These are phyloP conservation scores for Mucuna pruriens DNA, from an alignment of 306 rosid species.

Conservation along the genomic window DNA sequence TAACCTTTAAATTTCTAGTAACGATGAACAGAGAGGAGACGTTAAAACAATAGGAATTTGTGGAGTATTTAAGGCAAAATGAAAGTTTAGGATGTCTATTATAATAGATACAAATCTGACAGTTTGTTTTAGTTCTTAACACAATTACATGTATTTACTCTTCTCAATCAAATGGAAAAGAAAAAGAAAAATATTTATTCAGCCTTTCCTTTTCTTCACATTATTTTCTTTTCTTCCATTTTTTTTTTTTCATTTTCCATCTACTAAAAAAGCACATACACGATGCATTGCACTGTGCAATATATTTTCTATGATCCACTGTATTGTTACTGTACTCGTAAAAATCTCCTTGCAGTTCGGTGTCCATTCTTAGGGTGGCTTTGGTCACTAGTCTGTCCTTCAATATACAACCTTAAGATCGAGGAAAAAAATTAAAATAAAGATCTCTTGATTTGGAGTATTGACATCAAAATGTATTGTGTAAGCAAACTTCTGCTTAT, in stretches of 20 bases:
- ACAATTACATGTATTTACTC: not conserved
- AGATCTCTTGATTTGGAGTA: not conserved
- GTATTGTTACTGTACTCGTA: not conserved
- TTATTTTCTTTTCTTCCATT: not conserved
- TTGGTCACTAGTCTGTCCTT: too few species aligned
- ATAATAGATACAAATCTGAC: not conserved
- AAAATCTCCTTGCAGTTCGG: too few species aligned
- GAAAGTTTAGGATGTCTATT: not conserved
- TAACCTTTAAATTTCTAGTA: not conserved
- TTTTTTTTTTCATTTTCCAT: not conserved
- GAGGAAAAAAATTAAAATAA: not conserved
- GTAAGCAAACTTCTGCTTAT: not conserved
- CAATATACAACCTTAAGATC: not conserved
- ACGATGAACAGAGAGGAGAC: not conserved
- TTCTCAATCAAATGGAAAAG: not conserved
- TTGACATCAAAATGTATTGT: not conserved
- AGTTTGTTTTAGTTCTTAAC: not conserved
- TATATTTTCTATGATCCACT: not conserved
- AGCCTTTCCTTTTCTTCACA: not conserved
- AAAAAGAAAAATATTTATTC: not conserved
- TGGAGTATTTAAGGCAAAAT: not conserved
- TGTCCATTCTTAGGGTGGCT: too few species aligned
- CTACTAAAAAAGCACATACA: not conserved
- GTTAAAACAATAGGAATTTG: not conserved
- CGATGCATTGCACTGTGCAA: not conserved